Percentiles rank a stretch among this genome's conserved stretches.
phyloP scores from a whole-genome alignment of 75 land plant genomes.

The Chamaecyparis obtusa region DNA sequence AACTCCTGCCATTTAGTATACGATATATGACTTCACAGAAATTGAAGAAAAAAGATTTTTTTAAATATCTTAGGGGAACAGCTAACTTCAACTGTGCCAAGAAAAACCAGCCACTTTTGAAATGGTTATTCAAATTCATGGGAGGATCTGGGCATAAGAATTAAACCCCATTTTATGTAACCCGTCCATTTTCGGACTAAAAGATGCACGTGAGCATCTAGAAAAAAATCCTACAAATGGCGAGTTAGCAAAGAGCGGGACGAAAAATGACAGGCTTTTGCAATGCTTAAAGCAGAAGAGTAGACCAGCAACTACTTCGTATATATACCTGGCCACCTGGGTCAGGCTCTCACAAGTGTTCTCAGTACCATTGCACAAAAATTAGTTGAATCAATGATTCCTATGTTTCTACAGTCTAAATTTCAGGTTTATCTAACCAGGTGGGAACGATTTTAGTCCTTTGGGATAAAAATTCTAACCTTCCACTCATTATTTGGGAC shows the following conservation, averaged over 20 bases:
- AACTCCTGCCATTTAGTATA: neutral
- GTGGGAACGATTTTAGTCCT: neutral
- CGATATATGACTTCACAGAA: neutral
- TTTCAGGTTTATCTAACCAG: neutral
- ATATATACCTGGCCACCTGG: neutral
- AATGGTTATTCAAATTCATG: neutral
- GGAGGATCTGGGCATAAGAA: neutral
- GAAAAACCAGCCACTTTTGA: neutral
- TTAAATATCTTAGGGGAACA: neutral
- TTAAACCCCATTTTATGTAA: neutral
- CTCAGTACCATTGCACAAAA: neutral
- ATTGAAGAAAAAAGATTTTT: no score
- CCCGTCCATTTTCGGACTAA: neutral
- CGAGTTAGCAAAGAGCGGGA: neutral
- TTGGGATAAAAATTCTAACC: neutral
- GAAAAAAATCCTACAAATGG: neutral
- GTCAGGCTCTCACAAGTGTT: neutral
- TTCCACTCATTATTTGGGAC: neutral
- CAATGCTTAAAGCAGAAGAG: neutral
- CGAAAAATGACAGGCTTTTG: neutral
- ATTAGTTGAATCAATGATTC: neutral
- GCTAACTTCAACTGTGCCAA: neutral
- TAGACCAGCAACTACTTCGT: neutral
- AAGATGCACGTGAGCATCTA: neutral
- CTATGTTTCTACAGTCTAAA: neutral